phyloP scores from a whole-genome alignment of 805 yeast species.

The Lipomyces starkeyi region DNA sequence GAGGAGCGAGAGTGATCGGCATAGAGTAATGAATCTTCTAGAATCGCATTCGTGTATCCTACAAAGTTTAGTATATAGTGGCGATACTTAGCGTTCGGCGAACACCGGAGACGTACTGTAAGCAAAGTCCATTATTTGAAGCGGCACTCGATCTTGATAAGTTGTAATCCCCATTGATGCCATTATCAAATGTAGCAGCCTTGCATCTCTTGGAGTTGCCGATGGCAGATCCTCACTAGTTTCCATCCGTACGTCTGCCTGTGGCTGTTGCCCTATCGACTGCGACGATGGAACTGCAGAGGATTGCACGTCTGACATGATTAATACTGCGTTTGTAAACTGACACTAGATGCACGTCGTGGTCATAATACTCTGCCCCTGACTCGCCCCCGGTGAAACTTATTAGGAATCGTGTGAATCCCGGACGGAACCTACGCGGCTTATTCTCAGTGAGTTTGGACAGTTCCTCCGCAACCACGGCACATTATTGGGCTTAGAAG shows the following conservation, averaged over 20 bases:
- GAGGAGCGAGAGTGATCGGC: slow-evolving; percentile 68
- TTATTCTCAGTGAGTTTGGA: background rate
- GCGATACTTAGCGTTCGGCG: background rate
- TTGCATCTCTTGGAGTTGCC: slow-evolving; percentile 79
- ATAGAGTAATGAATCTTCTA: slow-evolving; percentile 88
- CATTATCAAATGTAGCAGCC: slow-evolving; percentile 84
- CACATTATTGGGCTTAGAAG: background rate
- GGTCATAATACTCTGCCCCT: too few species aligned
- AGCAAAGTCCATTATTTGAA: slow-evolving; percentile 97
- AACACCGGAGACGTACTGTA: slow-evolving; percentile 49
- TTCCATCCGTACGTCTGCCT: slow-evolving; percentile 5
- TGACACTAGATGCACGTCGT: background rate
- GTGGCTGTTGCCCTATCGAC: slow-evolving; percentile 4
- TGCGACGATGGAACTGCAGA: background rate
- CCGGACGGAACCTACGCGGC: too few species aligned
- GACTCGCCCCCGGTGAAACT: background rate
- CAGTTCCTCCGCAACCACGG: background rate
- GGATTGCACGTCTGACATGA: slow-evolving; percentile 1
- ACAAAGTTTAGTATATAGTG: slow-evolving; percentile 24
- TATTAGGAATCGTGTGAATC: too few species aligned
- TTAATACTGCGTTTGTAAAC: background rate
- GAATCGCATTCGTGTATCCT: slow-evolving; percentile 80
- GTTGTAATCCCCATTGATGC: slow-evolving; percentile 92
- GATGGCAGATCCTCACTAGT: slow-evolving; percentile 30
- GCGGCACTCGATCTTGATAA: slow-evolving; percentile 94